Evolutionary conservation across 164 flowering plant genomes (phyloP), one percentile per base, ranked within the genome.

Genomic region (Stephania japonica): DNA sequence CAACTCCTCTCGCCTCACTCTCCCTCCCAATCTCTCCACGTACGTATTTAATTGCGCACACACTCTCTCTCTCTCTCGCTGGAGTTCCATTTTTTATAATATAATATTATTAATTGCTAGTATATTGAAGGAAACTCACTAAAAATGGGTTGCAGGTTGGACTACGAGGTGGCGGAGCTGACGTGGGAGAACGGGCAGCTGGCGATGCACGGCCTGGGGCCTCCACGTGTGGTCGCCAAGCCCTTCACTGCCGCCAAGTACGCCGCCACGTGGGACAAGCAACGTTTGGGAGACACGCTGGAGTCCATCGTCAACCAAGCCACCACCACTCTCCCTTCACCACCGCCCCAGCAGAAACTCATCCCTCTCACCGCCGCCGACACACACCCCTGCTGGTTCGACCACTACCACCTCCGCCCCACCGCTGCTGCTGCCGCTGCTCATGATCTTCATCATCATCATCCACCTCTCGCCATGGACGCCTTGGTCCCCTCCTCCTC

Each of bases 121-220:
- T 65, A 10, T 32, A 12, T 41, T 21, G 8, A 16, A 24, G 5
- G 68, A 32, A 32, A 32, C 38, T 32, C 38, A 32, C 38, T 32
- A 32, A 32, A 32, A 32, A 32, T 32, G 38, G 38, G 38, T 42
- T 67, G 77, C 87, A 88, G 92, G 85, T 74, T 81, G 50, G 92
- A 87, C 75, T 89, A 87, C 62, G 95, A 87, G 74, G 91, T 93
- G 42, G 91, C 97, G 26, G 98, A 93, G 84, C 79, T 93, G 73
- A 91, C 91, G 25, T 93, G 97, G 98, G 88, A 90, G 74, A 91
- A 91, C 72, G 98, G 98, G 6, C 94, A 93, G 68, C 68, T 89
- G 67, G 83, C 89, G 67, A 80, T 91, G 91, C 93, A 93, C 79
- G 91, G 91, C 5, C 74, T 93, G 4, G 92, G 90, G 0, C 86